These are phyloP conservation scores for Leccinum fallax DNA, from an alignment of 1,284 basidiomycete species.

Conservation along the genomic window DNA sequence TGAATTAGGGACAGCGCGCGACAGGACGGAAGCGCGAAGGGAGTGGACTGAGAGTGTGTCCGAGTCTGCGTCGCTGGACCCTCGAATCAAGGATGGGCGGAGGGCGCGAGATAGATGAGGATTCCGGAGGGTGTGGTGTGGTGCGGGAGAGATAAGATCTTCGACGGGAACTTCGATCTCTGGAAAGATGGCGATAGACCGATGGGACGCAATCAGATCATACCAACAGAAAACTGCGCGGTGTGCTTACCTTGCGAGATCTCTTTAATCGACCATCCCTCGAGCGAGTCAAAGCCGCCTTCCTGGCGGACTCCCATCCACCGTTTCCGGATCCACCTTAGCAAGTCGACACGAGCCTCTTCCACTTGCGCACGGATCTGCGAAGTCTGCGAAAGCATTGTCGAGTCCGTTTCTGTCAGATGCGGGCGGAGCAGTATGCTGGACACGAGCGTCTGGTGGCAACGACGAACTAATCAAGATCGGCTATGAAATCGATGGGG, in stretches of 20 bases:
- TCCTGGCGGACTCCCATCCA: slow-evolving; percentile 81
- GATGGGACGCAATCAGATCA: background rate
- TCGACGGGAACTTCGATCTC: slow-evolving; percentile 79
- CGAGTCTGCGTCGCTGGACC: slow-evolving; percentile 39
- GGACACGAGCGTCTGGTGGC: slow-evolving; percentile 66
- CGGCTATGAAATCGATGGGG: background rate
- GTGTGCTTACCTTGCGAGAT: slow-evolving; percentile 71
- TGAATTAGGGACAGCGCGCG: slow-evolving; percentile 43
- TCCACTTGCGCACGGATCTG: slow-evolving; percentile 71
- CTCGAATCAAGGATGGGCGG: slow-evolving; percentile 30
- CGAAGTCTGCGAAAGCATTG: slow-evolving; percentile 67
- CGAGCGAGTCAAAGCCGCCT: slow-evolving; percentile 79
- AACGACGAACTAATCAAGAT: background rate
- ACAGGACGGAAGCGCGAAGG: slow-evolving; percentile 60
- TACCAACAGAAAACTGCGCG: background rate
- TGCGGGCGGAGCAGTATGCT: slow-evolving; percentile 72
- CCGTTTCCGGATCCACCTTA: slow-evolving; percentile 63
- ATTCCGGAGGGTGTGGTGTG: slow-evolving; percentile 29
- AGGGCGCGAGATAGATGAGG: slow-evolving; percentile 36
- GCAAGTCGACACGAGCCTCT: slow-evolving; percentile 65
- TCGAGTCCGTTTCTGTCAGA: slow-evolving; percentile 55
- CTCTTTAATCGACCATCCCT: slow-evolving; percentile 87
- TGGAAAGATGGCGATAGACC: slow-evolving; percentile 31
- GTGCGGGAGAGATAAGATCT: slow-evolving; percentile 59
- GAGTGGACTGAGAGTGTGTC: slow-evolving; percentile 53